phyloP scores from a whole-genome alignment of 345 rosid genomes.

The Eucalyptus tenuipes region DNA sequence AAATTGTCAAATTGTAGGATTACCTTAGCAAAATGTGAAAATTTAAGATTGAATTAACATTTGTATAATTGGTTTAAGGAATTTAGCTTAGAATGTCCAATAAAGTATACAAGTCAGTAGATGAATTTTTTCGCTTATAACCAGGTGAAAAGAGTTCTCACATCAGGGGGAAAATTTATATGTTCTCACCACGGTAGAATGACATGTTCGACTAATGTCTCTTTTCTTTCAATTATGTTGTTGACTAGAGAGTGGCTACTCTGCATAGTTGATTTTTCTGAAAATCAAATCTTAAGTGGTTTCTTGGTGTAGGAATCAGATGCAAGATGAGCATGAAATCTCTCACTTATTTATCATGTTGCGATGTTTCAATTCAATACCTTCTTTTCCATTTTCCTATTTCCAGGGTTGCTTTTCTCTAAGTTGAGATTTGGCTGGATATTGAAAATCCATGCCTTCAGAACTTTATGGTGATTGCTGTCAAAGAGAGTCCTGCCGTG shows the following conservation, averaged over 20 bases:
- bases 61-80: neutral
- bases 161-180: slow-evolving; percentile 51
- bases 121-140: neutral
- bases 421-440: slow-evolving; percentile 85
- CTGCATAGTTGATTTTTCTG: neutral
- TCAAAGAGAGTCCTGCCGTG: slow-evolving; percentile 34
- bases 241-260: neutral
- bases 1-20: too few relatives aligned
- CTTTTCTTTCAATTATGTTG: neutral
- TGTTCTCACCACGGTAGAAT: slow-evolving; percentile 74
- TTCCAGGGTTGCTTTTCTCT: slow-evolving; percentile 68
- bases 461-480: slow-evolving; percentile 67
- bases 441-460: slow-evolving; percentile 40
- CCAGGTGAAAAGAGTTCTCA: slow-evolving; percentile 75
- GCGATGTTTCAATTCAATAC: neutral
- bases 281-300: neutral
- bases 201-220: slow-evolving; percentile 34
- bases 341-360: neutral
- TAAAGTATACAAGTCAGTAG: neutral
- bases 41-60: too few relatives aligned
- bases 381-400: neutral
- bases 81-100: neutral
- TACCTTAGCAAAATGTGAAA: too few relatives aligned
- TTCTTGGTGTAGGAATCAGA: neutral
- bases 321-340: neutral